phyloP scores from a whole-genome alignment of 2,329 filamentous ascomycete genomes.

The Gnomoniopsis smithogilvyi region DNA sequence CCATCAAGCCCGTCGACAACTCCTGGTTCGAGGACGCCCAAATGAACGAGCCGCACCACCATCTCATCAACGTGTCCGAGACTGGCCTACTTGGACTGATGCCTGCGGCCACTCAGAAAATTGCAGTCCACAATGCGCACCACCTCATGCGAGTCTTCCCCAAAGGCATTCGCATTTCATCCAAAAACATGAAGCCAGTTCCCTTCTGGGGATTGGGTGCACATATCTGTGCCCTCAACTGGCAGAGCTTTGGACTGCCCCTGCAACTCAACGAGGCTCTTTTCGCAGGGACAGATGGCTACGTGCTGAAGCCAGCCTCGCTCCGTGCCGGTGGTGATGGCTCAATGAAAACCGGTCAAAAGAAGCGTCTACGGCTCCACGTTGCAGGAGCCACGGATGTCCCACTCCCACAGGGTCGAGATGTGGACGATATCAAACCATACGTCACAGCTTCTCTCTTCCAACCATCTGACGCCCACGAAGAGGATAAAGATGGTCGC shows the following conservation, averaged over 20 bases:
- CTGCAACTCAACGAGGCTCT: constrained; percentile 69
- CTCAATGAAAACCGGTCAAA: constrained; percentile 21
- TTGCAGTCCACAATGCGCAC: constrained; percentile 58
- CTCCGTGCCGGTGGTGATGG: constrained; percentile 55
- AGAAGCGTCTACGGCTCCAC: constrained; percentile 51
- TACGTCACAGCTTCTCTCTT: constrained; percentile 65
- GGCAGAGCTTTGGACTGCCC: constrained; percentile 63
- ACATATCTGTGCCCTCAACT: constrained; percentile 68
- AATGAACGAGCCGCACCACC: constrained; percentile 58
- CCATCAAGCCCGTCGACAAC: constrained; percentile 63
- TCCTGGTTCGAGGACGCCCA: constrained; percentile 58
- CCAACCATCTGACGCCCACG: constrained; percentile 50
- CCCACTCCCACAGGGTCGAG: constrained; percentile 48
- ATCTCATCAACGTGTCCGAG: constrained; percentile 69
- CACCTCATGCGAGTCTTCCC: constrained; percentile 70
- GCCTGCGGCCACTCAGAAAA: constrained; percentile 41
- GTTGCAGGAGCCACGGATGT: constrained; percentile 62
- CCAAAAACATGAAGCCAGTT: constrained; percentile 59
- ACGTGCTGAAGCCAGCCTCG: constrained; percentile 60
- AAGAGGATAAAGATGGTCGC: constrained; percentile 33
- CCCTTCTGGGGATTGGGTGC: constrained; percentile 66
- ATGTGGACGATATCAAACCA: constrained; percentile 53
- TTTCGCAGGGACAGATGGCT: constrained; percentile 63
- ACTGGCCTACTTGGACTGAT: constrained; percentile 52
- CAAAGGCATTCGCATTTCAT: constrained; percentile 66